Evolutionary conservation across 2,329 filamentous ascomycete species (phyloP), one percentile per base, ranked within the genome.

Genomic region (Trichothecium roseum): DNA sequence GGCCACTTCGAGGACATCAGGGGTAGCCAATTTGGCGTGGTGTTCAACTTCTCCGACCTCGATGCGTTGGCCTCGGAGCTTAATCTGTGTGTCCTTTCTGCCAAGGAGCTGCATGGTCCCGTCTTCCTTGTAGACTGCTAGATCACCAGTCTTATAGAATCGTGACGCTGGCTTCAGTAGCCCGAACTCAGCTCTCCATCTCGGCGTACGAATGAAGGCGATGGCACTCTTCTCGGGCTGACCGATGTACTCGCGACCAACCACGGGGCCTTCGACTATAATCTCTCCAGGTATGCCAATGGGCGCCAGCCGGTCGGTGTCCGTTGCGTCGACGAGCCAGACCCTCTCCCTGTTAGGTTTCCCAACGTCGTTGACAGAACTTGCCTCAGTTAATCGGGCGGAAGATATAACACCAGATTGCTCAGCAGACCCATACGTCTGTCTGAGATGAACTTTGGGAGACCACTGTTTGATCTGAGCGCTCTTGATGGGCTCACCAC

Each of bases 31-130:
- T 10, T 6, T 6, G n/a, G 41, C 26, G 8, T 44, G 39, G 18
- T 41, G 30, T 34, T 53, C 48, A 7, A 51, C 40, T 8, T 53
- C 49, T 12, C 44, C 43, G 2, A 68, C 53, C 49, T 68, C 74
- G 36, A 71, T 33, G 8, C 45, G 44, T 20, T 63, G 72, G 18
- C 75, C 74, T 24, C 62, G 57, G 13, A 75, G 52, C 48, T 76
- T 76, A 20, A 74, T 60, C 46, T 53, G 50, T 5, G 36, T 39
- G 44, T 74, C 70, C 42, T 67, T 68, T 26, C 71, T 57, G 33
- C 48, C 47, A 7, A 47, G 18, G 32, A 48, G 53, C 45, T 37
- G 31, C 43, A 62, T 10, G 37, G 46, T 34, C 40, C 52, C 40
- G 47, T 53, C 36, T 22, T 48, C 38, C 28, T 59, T 49, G 44